A percentile compares a stretch with the other conserved stretches of the same genome.
Evolutionary conservation across 2,329 filamentous ascomycete species (phyloP).

Genomic region (Atkinsonella texensis): DNA sequence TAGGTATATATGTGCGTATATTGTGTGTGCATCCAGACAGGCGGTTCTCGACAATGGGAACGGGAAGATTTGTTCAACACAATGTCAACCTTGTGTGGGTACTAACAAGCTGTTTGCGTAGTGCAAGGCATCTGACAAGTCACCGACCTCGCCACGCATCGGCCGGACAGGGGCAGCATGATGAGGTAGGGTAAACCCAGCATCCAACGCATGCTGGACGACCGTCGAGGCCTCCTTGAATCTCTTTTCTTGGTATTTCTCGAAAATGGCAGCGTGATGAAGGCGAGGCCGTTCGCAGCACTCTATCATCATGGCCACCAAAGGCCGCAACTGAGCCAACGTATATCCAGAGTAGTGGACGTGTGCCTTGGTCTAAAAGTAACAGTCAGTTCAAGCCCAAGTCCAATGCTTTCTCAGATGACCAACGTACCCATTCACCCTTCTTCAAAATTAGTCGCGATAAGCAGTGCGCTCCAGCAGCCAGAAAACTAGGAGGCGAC

Average conservation of each 20-base stretch:
- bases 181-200: conserved; percentile 41
- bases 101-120: conserved; percentile 18
- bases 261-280: conserved; percentile 78
- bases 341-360: conserved; percentile 93
- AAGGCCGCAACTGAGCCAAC: conserved; percentile 64
- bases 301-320: conserved; percentile 70
- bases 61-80: neutral
- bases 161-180: conserved; percentile 26
- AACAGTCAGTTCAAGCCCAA: neutral
- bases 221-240: conserved; percentile 77
- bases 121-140: conserved; percentile 14
- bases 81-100: conserved; percentile 14
- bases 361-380: conserved; percentile 58
- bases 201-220: conserved; percentile 62
- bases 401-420: neutral
- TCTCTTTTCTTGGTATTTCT: conserved; percentile 81
- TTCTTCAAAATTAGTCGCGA: conserved; percentile 81
- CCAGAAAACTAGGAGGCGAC: conserved; percentile 77
- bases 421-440: conserved; percentile 71
- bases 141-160: conserved; percentile 11
- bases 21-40: neutral
- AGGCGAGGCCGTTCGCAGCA: conserved; percentile 72
- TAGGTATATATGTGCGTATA: neutral
- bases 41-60: neutral
- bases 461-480: conserved; percentile 85